phyloP scores from a whole-genome alignment of 2,329 filamentous ascomycete genomes.

The Aulographum hederae region DNA sequence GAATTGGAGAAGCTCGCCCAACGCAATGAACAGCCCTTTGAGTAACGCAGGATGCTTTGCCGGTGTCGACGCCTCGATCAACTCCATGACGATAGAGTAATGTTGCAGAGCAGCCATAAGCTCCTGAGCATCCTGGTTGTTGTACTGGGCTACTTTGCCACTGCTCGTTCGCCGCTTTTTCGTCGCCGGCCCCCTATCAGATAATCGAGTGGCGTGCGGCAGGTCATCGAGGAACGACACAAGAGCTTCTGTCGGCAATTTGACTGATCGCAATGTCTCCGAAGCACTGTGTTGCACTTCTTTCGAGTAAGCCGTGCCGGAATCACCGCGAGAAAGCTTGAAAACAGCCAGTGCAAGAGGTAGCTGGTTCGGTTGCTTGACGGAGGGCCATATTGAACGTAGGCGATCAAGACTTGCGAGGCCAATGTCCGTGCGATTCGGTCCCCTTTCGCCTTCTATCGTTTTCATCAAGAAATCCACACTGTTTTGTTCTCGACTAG shows the following conservation, averaged over 20 bases:
- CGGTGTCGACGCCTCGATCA: slow-evolving; percentile 66
- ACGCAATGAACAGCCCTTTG: slow-evolving; percentile 59
- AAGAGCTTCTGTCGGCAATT: slow-evolving; percentile 2
- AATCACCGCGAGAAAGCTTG: not conserved
- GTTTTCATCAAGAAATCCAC: not conserved
- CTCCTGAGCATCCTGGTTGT: slow-evolving; percentile 44
- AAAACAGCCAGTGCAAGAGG: too few relatives aligned
- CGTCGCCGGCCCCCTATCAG: slow-evolving; percentile 51
- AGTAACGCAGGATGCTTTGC: slow-evolving; percentile 60
- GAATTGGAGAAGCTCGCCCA: slow-evolving; percentile 48
- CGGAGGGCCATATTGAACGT: too few relatives aligned
- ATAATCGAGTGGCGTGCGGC: slow-evolving; percentile 53
- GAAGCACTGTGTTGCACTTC: slow-evolving; percentile 20
- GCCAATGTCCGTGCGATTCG: too few relatives aligned
- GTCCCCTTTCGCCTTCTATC: too few relatives aligned
- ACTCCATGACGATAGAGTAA: slow-evolving; percentile 72
- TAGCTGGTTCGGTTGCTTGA: too few relatives aligned
- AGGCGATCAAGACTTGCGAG: too few relatives aligned
- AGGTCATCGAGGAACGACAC: slow-evolving; percentile 17
- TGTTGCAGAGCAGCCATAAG: slow-evolving; percentile 51
- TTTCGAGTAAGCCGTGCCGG: not conserved
- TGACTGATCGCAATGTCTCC: slow-evolving; percentile 52
- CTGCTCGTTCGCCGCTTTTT: slow-evolving; percentile 69
- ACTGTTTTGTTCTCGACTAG: not conserved
- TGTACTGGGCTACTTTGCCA: slow-evolving; percentile 44